Evolutionary conservation across 2,329 filamentous ascomycete species (phyloP).

Genomic region (Fusarium sp.): DNA sequence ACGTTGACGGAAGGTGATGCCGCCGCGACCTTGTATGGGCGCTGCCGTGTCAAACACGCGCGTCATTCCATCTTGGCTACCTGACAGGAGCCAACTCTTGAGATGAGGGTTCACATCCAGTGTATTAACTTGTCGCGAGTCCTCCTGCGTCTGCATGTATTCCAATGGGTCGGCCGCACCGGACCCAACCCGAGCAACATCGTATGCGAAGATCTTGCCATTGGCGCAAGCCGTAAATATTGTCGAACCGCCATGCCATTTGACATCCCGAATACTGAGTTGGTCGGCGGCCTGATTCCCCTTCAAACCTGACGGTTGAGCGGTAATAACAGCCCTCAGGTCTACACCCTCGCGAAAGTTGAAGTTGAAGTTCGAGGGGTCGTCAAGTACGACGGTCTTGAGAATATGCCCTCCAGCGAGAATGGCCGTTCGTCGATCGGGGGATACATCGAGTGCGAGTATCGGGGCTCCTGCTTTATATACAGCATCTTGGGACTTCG

Average conservation of each 20-base stretch:
- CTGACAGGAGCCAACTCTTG: constrained; percentile 69
- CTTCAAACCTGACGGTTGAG: constrained; percentile 58
- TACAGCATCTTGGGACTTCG: constrained; percentile 67
- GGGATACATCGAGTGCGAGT: constrained; percentile 68
- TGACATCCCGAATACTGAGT: constrained; percentile 73
- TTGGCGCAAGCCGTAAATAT: constrained; percentile 74
- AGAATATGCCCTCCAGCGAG: constrained; percentile 71
- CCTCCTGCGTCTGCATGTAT: constrained; percentile 70
- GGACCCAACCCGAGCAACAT: constrained; percentile 64
- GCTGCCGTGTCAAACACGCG: constrained; percentile 71
- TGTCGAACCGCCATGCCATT: constrained; percentile 67
- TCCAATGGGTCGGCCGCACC: constrained; percentile 63
- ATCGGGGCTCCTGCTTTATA: constrained; percentile 67
- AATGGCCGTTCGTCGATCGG: constrained; percentile 68
- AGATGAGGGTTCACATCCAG: constrained; percentile 73
- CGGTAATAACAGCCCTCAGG: constrained; percentile 67
- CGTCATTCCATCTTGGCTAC: constrained; percentile 73
- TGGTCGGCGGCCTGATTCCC: constrained; percentile 64
- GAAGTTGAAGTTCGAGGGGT: constrained; percentile 54
- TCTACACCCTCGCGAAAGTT: constrained; percentile 69
- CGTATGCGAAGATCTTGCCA: constrained; percentile 75
- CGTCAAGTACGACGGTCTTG: constrained; percentile 70
- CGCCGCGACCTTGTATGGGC: constrained; percentile 62
- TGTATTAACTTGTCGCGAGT: constrained; percentile 73
- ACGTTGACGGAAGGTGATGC: constrained; percentile 63